These are phyloP conservation scores for Clavariopsis aquatica DNA, from an alignment of 495 filamentous ascomycete species.

Conservation along the genomic window DNA sequence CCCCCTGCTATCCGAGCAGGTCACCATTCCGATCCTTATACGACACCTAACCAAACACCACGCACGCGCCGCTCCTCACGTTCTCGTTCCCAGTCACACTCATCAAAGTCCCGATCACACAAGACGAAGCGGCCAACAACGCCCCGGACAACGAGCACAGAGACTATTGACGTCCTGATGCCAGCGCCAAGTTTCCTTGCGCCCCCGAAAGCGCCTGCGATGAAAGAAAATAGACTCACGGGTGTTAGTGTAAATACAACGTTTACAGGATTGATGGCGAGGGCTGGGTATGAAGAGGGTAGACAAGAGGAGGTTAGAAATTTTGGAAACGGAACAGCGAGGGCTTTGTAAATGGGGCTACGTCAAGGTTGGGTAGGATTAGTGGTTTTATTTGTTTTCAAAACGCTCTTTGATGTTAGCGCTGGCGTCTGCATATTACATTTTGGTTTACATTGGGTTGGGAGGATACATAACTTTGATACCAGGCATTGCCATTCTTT, in stretches of 20 bases:
- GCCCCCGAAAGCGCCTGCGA: slow-evolving; percentile 22
- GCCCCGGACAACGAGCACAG: slow-evolving; percentile 32
- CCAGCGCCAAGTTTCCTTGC: slow-evolving; percentile 36
- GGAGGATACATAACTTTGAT: slow-evolving; percentile 7
- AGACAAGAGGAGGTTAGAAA: slow-evolving; percentile 13
- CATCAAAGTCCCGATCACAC: not conserved
- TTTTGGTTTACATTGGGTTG: slow-evolving; percentile 10
- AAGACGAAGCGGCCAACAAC: slow-evolving; percentile 6
- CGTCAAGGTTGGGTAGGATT: not conserved
- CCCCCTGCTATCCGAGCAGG: slow-evolving; percentile 23
- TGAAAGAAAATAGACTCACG: slow-evolving; percentile 43
- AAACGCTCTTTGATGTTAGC: slow-evolving; percentile 13
- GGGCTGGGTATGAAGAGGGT: slow-evolving; percentile 52
- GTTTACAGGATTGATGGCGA: slow-evolving; percentile 66
- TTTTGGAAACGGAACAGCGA: slow-evolving; percentile 12
- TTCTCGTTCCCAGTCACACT: not conserved
- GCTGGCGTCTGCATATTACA: slow-evolving; percentile 19
- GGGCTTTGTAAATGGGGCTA: slow-evolving; percentile 4
- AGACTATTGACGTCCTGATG: slow-evolving; percentile 48
- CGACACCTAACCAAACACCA: slow-evolving; percentile 42
- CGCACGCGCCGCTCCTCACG: not conserved
- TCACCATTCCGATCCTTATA: slow-evolving; percentile 41
- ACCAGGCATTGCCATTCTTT: slow-evolving; percentile 23
- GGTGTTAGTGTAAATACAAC: slow-evolving; percentile 52
- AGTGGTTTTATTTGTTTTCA: not conserved